Base-by-base conservation (phyloP, 306 rosid species). In the Canavalia ensiformis region DNA sequence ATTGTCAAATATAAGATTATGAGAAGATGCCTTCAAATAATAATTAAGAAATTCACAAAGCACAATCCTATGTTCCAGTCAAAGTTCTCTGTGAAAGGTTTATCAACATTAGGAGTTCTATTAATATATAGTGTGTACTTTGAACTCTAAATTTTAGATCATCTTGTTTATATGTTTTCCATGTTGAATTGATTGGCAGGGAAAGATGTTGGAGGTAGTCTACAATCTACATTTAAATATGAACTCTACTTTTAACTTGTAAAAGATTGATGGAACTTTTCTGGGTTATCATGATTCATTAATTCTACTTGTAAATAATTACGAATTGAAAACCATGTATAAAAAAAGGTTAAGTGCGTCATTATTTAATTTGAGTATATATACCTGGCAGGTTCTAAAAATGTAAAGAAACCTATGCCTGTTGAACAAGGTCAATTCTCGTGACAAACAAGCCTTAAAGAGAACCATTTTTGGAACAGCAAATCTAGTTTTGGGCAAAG, bases 351-450 rank as follows among this genome's bases (percentile, higher is more conserved):
- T 8, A 51, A 59, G 72, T 56, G 63, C 18, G 54, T 25, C 30
- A 13, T 2, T 49, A 29, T 51, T 50, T 34, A 39, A 66, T 57
- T 34, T 34, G 56, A 68, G 41, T 82, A 41, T 68, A 25, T 8
- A 56, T 49, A 94, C 98, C 98, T 94, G 97, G 81, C 18, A 52
- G 42, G 98, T 92, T 78, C 97, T 91, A n/a, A 94, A 94, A 35
- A 81, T 86, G 55, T 94, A 94, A 33, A 94, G 97, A 81, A 94
- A 94, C 2, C 80, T 64, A 68, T 90, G 89, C 58, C 97, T 82
- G 35, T 46, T 84, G 66, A 94, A 62, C 81, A 94, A 70, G 68
- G 85, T 79, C 71, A 81, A 7, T 78, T 94, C 97, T 81, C 97
- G 87, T 3, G 86, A 83, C 83, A 90, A 76, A 83, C 97, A 91